Base-by-base conservation (phyloP, 2,329 filamentous ascomycete genomes). In the Penicillium sp. region DNA sequence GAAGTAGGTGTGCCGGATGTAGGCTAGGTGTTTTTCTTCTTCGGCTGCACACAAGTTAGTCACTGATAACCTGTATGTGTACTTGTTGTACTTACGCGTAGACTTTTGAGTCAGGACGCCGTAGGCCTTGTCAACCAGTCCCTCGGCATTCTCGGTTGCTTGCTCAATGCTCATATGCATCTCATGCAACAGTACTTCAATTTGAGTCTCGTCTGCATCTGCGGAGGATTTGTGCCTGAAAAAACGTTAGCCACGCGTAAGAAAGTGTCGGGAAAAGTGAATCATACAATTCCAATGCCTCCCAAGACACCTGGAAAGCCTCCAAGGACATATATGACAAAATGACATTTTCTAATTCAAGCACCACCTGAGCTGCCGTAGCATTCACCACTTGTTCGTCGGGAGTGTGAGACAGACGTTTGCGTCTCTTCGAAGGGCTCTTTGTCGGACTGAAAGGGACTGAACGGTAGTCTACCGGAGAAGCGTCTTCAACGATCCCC, bases 1-100 rank as follows among this genome's bases (percentile, higher is more conserved):
- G 3, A 99, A 80, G 71, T 96, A 97, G 0, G 84, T 83, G 55
- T 85, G 82, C 62, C 91, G 85, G 52, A 97, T 83, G 23, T 79
- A 74, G 48, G 74, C 74, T 48, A 91, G 81, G 55, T 89, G 84
- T 16, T 77, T 69, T 58, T 83, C 81, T 65, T 87, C 88, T 52
- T 70, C 66, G 50, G 78, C 80, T 81, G 58, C 64, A 43, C 28
- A 28, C 20, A 12, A 28, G 26, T 46, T 24, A 52, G 50, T 9
- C n/a, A 33, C 2, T 28, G 12, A 24, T 8, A 2, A 18, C 23
- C 28, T 11, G 3, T 1, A 23, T 24, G 3, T 20, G 24, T 26
- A 26, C 45, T 18, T 24, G 16, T 21, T 14, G 18, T 12, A 24
- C 55, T 48, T 52, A 53, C 55, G 30, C n/a, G 35, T 33, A 33